A percentile compares a stretch with the other conserved stretches of the same genome.
phyloP scores from a whole-genome alignment of 1,284 basidiomycete genomes.

The Fomitopsis palustris region DNA sequence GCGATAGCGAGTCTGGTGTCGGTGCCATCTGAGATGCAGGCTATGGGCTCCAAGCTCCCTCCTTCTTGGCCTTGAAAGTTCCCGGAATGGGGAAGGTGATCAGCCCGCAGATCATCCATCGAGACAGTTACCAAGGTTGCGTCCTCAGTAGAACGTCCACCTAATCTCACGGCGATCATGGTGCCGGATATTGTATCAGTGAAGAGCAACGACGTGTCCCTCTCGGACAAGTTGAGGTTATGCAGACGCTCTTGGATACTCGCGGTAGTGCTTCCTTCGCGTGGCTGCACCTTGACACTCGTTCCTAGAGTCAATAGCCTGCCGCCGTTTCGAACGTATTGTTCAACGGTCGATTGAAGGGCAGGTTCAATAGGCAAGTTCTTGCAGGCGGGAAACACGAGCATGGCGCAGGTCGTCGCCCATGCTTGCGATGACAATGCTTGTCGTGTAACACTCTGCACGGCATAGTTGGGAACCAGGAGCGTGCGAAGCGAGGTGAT shows the following conservation, averaged over 20 bases:
- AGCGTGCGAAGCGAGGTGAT: slow-evolving; percentile 54
- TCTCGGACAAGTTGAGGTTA: slow-evolving; percentile 4
- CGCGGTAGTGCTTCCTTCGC: background rate
- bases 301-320: slow-evolving; percentile 27
- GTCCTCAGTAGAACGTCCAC: slow-evolving; percentile 1
- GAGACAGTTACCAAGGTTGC: background rate
- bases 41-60: slow-evolving; percentile 31
- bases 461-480: slow-evolving; percentile 73
- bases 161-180: slow-evolving; percentile 9
- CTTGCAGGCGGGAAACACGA: slow-evolving; percentile 70
- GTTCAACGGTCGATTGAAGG: slow-evolving; percentile 47
- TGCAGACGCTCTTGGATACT: slow-evolving; percentile 9
- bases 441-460: slow-evolving; percentile 62
- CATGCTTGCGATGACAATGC: slow-evolving; percentile 71
- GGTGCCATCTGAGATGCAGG: slow-evolving; percentile 25
- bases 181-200: slow-evolving; percentile 13
- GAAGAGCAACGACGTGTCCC: slow-evolving; percentile 13
- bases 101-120: slow-evolving; percentile 25
- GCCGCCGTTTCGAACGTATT: slow-evolving; percentile 71
- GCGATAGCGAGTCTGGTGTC: slow-evolving; percentile 46
- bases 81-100: background rate
- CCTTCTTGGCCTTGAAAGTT: slow-evolving; percentile 19
- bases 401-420: slow-evolving; percentile 68
- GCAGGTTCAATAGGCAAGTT: slow-evolving; percentile 47
- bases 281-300: slow-evolving; percentile 21